phyloP scores from a whole-genome alignment of 805 yeast genomes.

The Tetrapisispora taiwanensis region DNA sequence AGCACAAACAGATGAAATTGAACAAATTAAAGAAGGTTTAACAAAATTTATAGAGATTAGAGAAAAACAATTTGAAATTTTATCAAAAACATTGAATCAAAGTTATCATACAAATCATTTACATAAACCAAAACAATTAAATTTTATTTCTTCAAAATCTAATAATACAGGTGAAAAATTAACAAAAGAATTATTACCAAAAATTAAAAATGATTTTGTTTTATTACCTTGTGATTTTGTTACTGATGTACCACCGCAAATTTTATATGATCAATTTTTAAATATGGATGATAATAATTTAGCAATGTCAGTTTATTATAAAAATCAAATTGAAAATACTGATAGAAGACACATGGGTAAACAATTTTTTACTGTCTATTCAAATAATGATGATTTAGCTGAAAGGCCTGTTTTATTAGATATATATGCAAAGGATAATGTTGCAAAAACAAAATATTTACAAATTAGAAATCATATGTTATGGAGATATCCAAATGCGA shows the following conservation, averaged over 20 bases:
- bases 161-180: constrained; percentile 57
- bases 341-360: constrained; percentile 51
- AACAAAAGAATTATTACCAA: constrained; percentile 35
- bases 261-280: constrained; percentile 73
- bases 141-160: constrained; percentile 36
- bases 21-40: constrained; percentile 40
- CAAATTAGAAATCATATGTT: constrained; percentile 75
- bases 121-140: constrained; percentile 31
- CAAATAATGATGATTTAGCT: constrained; percentile 36
- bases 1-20: constrained; percentile 38
- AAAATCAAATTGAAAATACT: constrained; percentile 61
- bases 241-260: constrained; percentile 86
- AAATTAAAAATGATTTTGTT: constrained; percentile 48
- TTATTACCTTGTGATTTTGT: constrained; percentile 88
- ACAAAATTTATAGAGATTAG: constrained; percentile 36
- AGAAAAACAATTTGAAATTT: constrained; percentile 24
- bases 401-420: constrained; percentile 47
- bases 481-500: constrained; percentile 77
- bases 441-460: constrained; percentile 61
- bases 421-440: constrained; percentile 55
- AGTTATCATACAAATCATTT: constrained; percentile 22
- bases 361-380: constrained; percentile 56
- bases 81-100: constrained; percentile 15
- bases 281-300: constrained; percentile 56
- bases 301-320: constrained; percentile 69